A percentile compares a stretch with the other conserved stretches of the same genome.
Evolutionary conservation across 495 filamentous ascomycete genomes (phyloP).

Genomic region (Penicillium nucicola): DNA sequence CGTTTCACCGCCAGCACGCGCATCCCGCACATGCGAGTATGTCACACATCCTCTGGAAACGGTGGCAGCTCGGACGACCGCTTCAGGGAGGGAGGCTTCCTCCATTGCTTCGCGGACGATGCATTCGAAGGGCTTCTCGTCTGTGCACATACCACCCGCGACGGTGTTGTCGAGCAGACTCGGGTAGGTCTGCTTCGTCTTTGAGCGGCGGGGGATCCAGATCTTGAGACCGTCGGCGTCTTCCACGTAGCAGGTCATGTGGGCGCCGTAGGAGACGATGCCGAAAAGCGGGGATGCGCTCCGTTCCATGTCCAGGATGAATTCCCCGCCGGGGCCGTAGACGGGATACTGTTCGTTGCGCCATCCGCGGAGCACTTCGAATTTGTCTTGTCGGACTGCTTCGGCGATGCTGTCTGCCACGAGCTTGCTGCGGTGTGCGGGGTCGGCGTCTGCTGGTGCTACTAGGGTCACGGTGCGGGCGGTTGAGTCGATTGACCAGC

Average conservation of each 20-base stretch:
- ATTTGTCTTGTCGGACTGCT: conserved; percentile 61
- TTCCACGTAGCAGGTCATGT: conserved; percentile 77
- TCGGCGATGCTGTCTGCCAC: conserved; percentile 57
- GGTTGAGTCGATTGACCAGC: conserved; percentile 50
- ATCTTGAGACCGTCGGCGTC: conserved; percentile 64
- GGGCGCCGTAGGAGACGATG: conserved; percentile 82
- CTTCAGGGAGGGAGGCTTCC: conserved; percentile 79
- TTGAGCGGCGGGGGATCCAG: conserved; percentile 77
- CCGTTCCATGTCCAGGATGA: conserved; percentile 77
- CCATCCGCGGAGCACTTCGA: conserved; percentile 79
- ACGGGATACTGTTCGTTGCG: conserved; percentile 84
- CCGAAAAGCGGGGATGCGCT: conserved; percentile 79
- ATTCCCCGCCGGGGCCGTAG: conserved; percentile 60
- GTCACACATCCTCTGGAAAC: conserved; percentile 67
- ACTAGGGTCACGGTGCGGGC: conserved; percentile 47
- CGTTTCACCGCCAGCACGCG: conserved; percentile 76
- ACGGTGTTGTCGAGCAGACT: conserved; percentile 93
- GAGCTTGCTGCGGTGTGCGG: conserved; percentile 55
- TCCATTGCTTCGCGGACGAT: conserved; percentile 83
- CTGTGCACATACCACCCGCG: conserved; percentile 81
- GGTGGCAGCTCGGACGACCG: conserved; percentile 58
- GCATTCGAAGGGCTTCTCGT: conserved; percentile 73
- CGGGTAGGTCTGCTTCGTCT: conserved; percentile 77
- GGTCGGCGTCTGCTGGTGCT: conserved; percentile 35
- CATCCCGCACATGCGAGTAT: conserved; percentile 79